phyloP scores from a whole-genome alignment of 2,329 filamentous ascomycete species.

The Pseudocercospora ulei region DNA sequence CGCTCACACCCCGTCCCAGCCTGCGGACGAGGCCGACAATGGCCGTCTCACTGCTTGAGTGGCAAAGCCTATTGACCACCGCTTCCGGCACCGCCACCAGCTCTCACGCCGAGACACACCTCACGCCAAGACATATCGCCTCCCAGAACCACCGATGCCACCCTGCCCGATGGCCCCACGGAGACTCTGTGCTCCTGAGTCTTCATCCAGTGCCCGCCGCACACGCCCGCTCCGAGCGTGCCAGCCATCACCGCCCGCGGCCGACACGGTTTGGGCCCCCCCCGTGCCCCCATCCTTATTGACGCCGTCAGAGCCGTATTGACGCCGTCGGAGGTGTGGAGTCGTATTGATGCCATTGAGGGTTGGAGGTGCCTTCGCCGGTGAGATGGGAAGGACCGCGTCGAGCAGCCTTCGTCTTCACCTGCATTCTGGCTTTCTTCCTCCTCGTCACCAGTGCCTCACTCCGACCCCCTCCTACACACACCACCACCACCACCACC shows the following conservation, averaged over 20 bases:
- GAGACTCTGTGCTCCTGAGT: neutral
- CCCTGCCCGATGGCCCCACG: too few species aligned
- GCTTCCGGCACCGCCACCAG: slow-evolving; percentile 20
- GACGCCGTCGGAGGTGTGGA: slow-evolving; percentile 21
- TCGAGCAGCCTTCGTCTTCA: slow-evolving; percentile 15
- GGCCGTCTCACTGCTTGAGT: slow-evolving; percentile 20
- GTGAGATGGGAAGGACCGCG: slow-evolving; percentile 11
- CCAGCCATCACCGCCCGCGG: slow-evolving; percentile 21
- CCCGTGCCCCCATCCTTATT: slow-evolving; percentile 24
- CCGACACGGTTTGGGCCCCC: slow-evolving; percentile 26
- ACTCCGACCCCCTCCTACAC: too few species aligned
- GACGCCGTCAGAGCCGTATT: slow-evolving; percentile 21
- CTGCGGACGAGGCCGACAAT: too few species aligned
- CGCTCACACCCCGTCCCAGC: too few species aligned
- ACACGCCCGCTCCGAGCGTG: neutral
- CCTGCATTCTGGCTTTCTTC: slow-evolving; percentile 13
- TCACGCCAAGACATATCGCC: slow-evolving; percentile 14
- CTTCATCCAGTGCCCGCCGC: neutral
- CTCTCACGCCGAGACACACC: slow-evolving; percentile 14
- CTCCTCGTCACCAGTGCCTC: slow-evolving; percentile 14
- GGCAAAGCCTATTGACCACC: slow-evolving; percentile 29
- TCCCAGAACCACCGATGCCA: slow-evolving; percentile 22
- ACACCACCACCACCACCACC: too few species aligned
- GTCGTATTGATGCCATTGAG: slow-evolving; percentile 23
- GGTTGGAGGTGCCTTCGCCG: slow-evolving; percentile 6